Evolutionary conservation across 306 rosid species (phyloP), one percentile per base, ranked within the genome.

Genomic region (Potentilla sterilis): DNA sequence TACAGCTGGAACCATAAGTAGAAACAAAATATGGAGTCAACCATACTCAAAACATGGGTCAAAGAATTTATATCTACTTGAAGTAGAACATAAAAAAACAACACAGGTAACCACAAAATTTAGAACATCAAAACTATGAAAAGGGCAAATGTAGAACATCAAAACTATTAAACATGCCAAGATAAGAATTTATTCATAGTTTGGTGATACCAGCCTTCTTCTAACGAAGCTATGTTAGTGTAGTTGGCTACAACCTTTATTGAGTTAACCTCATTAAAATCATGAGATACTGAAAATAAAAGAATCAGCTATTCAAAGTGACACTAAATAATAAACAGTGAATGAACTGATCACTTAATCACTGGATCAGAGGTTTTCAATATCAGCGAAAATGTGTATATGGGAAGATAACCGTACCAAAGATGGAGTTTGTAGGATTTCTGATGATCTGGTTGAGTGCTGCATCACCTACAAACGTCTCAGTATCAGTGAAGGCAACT

Each of bases 391-490:
- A 28, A 28, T 28, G 28, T 28, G 28, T 28, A 28, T 28, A 28
- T 28, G 21, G 55, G 40, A 24, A 12, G 3, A 14, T 9, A 24
- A 28, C 15, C 28, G 15, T 48, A 70, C 74, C 74, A 6, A 70
- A 48, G 24, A 47, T 9, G 24, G 74, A 47, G 44, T 70, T 69
- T 44, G 38, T 8, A 7, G 73, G 73, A 19, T 51, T 48, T 70
- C 75, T 69, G 41, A 69, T 44, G 21, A 69, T 8, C 73, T 69
- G 73, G 55, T 69, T 69, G 37, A 69, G 13, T 13, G 73, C 73
- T 22, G 73, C 57, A 12, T 46, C 73, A 5, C 73, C 73, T 69
- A 44, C 49, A 28, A 69, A 8, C 16, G 11, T 24, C 22, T 70
- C 75, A 49, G 62, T 9, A 10, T 49, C 75, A 49, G 63, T 16